phyloP scores from a whole-genome alignment of 805 yeast genomes.

The Hanseniaspora guilliermondii region DNA sequence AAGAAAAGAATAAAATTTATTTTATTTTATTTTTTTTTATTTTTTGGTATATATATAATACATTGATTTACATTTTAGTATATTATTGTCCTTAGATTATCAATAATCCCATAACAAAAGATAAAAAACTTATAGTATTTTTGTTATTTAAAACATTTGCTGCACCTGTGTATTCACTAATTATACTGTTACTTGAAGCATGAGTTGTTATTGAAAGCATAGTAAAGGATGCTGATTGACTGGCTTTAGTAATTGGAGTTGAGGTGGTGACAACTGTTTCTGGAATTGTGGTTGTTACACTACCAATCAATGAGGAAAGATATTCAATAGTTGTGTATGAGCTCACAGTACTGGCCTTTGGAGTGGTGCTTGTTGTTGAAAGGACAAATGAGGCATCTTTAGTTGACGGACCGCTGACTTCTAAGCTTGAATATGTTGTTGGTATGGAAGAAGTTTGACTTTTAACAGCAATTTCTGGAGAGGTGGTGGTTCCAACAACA shows the following conservation, averaged over 20 bases:
- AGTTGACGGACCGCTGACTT: not conserved
- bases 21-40: not conserved
- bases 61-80: not conserved
- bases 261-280: not conserved
- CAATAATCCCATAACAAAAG: not conserved
- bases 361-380: not conserved
- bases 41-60: not conserved
- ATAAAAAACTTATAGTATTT: not conserved
- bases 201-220: conserved; percentile 17
- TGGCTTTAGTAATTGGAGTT: not conserved
- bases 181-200: not conserved
- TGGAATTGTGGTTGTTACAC: not conserved
- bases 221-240: conserved; percentile 16
- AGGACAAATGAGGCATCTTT: not conserved
- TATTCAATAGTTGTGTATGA: not conserved
- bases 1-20: not conserved
- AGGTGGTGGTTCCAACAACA: not conserved
- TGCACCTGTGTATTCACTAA: conserved; percentile 2
- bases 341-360: not conserved
- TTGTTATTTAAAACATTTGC: not conserved
- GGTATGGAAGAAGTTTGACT: not conserved
- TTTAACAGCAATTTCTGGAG: not conserved
- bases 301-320: not conserved
- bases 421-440: not conserved
- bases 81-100: not conserved